Percentiles rank a stretch among this genome's conserved stretches.
phyloP scores from a whole-genome alignment of 2,329 filamentous ascomycete genomes.

The Microsporum canis region DNA sequence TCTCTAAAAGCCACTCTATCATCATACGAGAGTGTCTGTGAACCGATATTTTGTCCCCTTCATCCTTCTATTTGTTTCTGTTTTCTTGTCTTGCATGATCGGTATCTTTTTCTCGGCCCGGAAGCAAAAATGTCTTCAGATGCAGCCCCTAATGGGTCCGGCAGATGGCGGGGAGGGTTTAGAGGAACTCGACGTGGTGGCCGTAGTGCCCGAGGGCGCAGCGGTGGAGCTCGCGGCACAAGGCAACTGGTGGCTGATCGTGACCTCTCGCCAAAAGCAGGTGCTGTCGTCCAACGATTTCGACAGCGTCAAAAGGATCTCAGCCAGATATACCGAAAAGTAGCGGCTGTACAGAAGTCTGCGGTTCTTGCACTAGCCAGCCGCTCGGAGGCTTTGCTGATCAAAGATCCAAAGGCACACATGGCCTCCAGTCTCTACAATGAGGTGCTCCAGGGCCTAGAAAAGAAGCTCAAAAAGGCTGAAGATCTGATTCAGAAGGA shows the following conservation, averaged over 20 bases:
- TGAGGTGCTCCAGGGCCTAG: slow-evolving; percentile 25
- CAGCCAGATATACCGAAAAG: slow-evolving; percentile 31
- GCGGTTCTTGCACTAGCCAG: slow-evolving; percentile 31
- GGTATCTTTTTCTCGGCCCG: background rate
- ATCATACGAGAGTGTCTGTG: background rate
- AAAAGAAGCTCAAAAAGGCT: slow-evolving; percentile 20
- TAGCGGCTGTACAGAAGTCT: slow-evolving; percentile 32
- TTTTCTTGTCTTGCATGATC: background rate
- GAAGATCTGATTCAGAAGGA: slow-evolving; percentile 23
- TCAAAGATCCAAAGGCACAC: slow-evolving; percentile 33
- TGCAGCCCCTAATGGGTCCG: slow-evolving; percentile 10
- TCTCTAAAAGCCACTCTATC: background rate
- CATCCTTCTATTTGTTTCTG: background rate
- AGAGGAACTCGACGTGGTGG: slow-evolving; percentile 11
- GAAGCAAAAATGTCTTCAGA: slow-evolving; percentile 11
- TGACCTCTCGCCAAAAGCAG: slow-evolving; percentile 25
- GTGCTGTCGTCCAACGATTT: slow-evolving; percentile 28
- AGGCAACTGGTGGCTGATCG: slow-evolving; percentile 24
- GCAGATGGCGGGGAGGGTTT: slow-evolving; percentile 21
- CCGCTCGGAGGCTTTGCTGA: slow-evolving; percentile 29
- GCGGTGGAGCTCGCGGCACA: slow-evolving; percentile 22
- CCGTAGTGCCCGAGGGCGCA: slow-evolving; percentile 23
- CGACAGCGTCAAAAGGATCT: slow-evolving; percentile 34
- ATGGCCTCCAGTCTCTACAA: slow-evolving; percentile 30
- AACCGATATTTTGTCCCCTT: background rate